Percentiles rank a stretch among this genome's conserved stretches.
phyloP scores from a whole-genome alignment of 495 filamentous ascomycete species.

The Aspergillus olivimuriae region DNA sequence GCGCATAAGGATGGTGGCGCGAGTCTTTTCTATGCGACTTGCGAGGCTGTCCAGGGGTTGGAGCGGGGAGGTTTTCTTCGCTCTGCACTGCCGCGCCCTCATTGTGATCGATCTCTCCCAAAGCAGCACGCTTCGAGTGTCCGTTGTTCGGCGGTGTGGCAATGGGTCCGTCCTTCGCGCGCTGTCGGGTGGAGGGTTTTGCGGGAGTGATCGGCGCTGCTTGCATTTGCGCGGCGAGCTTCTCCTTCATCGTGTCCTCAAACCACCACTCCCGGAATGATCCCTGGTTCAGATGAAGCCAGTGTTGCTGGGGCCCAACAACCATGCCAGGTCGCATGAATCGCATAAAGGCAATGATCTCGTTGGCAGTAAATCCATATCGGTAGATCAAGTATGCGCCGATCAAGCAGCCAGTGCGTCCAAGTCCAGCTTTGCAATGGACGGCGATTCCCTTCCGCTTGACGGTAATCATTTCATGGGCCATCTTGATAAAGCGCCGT shows the following conservation, averaged over 20 bases:
- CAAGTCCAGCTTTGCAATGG: constrained; percentile 96
- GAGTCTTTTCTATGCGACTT: constrained; percentile 68
- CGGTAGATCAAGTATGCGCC: constrained; percentile 97
- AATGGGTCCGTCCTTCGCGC: constrained; percentile 53
- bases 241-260: constrained; percentile 75
- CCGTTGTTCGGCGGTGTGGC: constrained; percentile 78
- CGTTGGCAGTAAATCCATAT: constrained; percentile 97
- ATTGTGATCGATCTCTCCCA: constrained; percentile 86
- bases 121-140: constrained; percentile 67
- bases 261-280: constrained; percentile 98
- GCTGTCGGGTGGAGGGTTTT: constrained; percentile 50
- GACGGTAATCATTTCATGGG: constrained; percentile 86
- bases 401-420: constrained; percentile 94
- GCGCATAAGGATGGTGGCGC: constrained; percentile 48
- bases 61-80: constrained; percentile 84
- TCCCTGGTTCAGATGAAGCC: constrained; percentile 95
- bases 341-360: constrained; percentile 97
- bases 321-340: constrained; percentile 99
- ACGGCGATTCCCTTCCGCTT: constrained; percentile 88
- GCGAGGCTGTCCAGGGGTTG: constrained; percentile 91
- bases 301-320: constrained; percentile 98
- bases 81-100: constrained; percentile 50
- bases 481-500: constrained; percentile 85
- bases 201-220: constrained; percentile 73
- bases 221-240: constrained; percentile 34